phyloP scores from a whole-genome alignment of 495 filamentous ascomycete species.

The Saxophila tyrrhenica region DNA sequence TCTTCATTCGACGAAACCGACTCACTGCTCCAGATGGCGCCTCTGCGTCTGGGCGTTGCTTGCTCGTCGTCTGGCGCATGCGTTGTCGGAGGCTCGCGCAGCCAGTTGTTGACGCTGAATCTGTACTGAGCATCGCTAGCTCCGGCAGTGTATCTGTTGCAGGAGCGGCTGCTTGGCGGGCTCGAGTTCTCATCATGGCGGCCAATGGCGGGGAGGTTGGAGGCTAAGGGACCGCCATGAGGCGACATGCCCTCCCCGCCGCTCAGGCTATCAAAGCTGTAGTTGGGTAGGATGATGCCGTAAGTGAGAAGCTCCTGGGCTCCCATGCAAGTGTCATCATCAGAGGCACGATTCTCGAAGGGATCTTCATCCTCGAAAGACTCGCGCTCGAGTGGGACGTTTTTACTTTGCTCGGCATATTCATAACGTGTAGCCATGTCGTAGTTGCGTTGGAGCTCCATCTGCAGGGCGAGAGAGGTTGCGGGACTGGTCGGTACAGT shows the following conservation, averaged over 20 bases:
- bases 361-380: not conserved
- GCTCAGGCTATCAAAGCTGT: not conserved
- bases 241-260: not conserved
- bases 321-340: not conserved
- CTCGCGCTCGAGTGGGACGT: not conserved
- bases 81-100: not conserved
- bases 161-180: not conserved
- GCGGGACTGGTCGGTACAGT: not conserved
- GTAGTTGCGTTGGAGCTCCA: not conserved
- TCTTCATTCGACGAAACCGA: not conserved
- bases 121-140: not conserved
- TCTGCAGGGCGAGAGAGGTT: not conserved
- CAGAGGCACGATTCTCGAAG: not conserved
- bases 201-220: not conserved
- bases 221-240: not conserved
- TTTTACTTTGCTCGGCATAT: not conserved
- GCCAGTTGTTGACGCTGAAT: not conserved
- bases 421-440: not conserved
- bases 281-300: not conserved
- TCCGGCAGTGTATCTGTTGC: not conserved
- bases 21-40: not conserved
- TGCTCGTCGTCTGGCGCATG: not conserved
- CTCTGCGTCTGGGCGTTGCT: not conserved
- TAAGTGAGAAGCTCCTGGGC: not conserved
- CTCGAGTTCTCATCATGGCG: not conserved